phyloP scores from a whole-genome alignment of 1,284 basidiomycete species.

The Afroboletus lepidellus region DNA sequence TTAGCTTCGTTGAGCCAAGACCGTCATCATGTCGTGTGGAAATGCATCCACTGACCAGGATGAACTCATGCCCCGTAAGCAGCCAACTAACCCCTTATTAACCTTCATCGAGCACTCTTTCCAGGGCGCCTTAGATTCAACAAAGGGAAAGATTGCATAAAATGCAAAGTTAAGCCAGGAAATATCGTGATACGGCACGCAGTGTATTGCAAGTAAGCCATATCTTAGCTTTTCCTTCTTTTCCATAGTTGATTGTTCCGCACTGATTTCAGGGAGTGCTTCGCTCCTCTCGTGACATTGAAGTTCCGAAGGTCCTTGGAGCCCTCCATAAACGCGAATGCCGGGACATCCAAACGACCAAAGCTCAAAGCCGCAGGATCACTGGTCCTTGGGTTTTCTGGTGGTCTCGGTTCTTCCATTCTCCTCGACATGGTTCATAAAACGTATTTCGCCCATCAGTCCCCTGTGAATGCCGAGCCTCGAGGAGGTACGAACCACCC shows the following conservation, averaged over 20 bases:
- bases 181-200: constrained; percentile 74
- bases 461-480: constrained; percentile 32
- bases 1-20: background rate
- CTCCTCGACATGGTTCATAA: constrained; percentile 66
- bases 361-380: constrained; percentile 65
- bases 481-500: constrained; percentile 65
- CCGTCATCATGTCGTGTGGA: constrained; percentile 48
- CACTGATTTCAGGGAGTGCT: constrained; percentile 54
- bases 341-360: constrained; percentile 41
- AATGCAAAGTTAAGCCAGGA: constrained; percentile 63
- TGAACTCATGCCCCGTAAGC: constrained; percentile 63
- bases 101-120: background rate
- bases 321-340: constrained; percentile 54
- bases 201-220: constrained; percentile 76
- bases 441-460: constrained; percentile 51
- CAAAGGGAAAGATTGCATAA: constrained; percentile 62
- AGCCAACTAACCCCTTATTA: background rate
- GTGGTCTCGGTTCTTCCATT: constrained; percentile 70
- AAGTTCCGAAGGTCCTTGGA: constrained; percentile 69
- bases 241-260: background rate
- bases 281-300: constrained; percentile 55
- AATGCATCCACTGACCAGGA: constrained; percentile 57
- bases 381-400: constrained; percentile 67
- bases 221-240: background rate
- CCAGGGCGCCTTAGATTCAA: constrained; percentile 64